Evolutionary conservation across 345 rosid species (phyloP).

Genomic region (Raphanus raphanistrum): DNA sequence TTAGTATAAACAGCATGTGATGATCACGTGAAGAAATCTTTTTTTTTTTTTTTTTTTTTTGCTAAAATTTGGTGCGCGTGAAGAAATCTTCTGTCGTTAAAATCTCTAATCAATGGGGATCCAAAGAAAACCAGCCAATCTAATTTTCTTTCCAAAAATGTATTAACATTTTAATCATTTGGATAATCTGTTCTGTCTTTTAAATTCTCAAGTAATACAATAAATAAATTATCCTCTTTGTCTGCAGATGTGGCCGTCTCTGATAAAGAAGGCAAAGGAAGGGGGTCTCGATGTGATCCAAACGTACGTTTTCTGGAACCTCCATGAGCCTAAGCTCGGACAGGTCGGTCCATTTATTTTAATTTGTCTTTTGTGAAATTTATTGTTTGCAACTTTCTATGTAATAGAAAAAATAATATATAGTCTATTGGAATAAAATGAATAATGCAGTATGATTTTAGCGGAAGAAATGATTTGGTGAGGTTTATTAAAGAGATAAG

Average conservation of each 20-base stretch:
- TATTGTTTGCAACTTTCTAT: too few relatives aligned
- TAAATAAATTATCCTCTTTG: background rate
- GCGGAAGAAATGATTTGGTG: conserved; percentile 75
- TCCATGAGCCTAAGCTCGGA: conserved; percentile 79
- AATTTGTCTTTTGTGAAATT: background rate
- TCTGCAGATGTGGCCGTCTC: conserved; percentile 85
- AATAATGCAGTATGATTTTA: conserved; percentile 68
- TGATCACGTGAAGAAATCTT: conserved; percentile 18
- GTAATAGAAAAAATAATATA: too few relatives aligned
- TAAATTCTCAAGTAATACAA: background rate
- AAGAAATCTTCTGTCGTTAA: conserved; percentile 11
- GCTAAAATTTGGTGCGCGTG: too few relatives aligned
- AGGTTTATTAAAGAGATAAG: conserved; percentile 69
- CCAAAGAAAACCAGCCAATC: conserved; percentile 28
- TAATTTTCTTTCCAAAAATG: background rate
- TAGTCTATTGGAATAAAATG: background rate
- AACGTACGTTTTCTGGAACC: conserved; percentile 94
- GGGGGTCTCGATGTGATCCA: conserved; percentile 92
- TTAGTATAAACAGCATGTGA: conserved; percentile 7
- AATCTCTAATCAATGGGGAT: conserved; percentile 22
- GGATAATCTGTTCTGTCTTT: background rate
- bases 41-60: too few relatives aligned
- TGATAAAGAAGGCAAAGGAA: conserved; percentile 77
- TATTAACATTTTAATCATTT: background rate
- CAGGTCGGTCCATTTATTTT: conserved; percentile 47